phyloP scores from a whole-genome alignment of 2,329 filamentous ascomycete genomes.

The Diaporthe longicolla region DNA sequence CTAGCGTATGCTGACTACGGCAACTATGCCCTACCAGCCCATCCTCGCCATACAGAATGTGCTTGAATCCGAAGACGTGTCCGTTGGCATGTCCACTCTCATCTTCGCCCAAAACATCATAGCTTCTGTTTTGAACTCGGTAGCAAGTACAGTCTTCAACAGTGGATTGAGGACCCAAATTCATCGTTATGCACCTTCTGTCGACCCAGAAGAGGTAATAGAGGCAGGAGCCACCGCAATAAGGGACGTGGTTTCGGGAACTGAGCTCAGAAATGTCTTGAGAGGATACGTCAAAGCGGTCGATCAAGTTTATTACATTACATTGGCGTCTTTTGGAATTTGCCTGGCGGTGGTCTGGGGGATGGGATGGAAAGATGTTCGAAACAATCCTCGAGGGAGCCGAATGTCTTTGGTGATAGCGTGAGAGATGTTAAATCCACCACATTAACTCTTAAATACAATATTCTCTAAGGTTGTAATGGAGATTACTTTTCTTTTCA shows the following conservation, averaged over 20 bases:
- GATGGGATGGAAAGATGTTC: background rate
- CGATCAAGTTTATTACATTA: constrained; percentile 7
- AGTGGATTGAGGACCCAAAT: background rate
- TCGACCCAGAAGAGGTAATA: constrained; percentile 3
- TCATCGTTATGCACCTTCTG: background rate
- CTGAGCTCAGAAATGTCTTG: background rate
- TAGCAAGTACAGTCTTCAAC: background rate
- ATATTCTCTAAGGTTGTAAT: background rate
- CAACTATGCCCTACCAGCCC: background rate
- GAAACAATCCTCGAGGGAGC: background rate
- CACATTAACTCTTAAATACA: background rate
- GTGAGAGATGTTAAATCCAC: background rate
- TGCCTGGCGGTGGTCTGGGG: background rate
- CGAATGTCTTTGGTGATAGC: background rate
- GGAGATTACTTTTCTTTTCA: background rate
- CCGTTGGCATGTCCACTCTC: constrained; percentile 10
- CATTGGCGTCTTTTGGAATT: constrained; percentile 1
- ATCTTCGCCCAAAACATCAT: constrained; percentile 4
- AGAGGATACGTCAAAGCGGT: background rate
- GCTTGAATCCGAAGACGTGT: background rate
- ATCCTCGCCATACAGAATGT: constrained; percentile 13
- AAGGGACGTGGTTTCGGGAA: background rate
- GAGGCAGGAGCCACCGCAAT: background rate
- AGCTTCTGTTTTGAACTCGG: background rate
- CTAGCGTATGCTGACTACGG: background rate